Evolutionary conservation across 176 grass and related monocot genomes (phyloP).

Genomic region (Dendrocalamus sinicus): DNA sequence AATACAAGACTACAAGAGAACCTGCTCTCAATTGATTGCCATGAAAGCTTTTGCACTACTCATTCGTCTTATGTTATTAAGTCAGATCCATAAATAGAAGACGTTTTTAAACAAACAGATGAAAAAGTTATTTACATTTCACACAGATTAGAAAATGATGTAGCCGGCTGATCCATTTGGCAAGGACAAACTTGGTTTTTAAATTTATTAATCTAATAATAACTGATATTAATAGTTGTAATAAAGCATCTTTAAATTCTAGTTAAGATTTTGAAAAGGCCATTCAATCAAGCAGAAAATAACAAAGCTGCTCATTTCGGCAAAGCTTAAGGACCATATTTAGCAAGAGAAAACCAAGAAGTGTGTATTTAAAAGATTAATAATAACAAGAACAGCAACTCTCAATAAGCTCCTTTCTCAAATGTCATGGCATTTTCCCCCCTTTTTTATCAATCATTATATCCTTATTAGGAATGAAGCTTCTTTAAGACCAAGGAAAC

Average conservation of each 20-base stretch:
- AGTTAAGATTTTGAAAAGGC: not conserved
- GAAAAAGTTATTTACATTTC: not conserved
- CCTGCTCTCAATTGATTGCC: not conserved
- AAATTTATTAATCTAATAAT: not conserved
- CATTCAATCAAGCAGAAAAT: not conserved
- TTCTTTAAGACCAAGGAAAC: not conserved
- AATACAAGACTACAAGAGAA: slow-evolving; percentile 23
- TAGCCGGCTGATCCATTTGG: not conserved
- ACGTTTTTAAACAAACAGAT: not conserved
- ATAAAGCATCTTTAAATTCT: not conserved
- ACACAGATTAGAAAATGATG: not conserved
- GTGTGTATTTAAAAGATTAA: not conserved
- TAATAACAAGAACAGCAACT: not conserved
- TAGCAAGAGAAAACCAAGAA: not conserved
- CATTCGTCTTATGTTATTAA: not conserved
- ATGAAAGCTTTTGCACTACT: not conserved
- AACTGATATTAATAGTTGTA: not conserved
- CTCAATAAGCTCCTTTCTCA: not conserved
- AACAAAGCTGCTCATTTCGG: not conserved
- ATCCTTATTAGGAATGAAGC: not conserved
- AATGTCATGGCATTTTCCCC: not conserved
- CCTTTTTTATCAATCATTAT: not conserved
- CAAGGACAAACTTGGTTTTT: not conserved
- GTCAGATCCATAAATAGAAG: not conserved
- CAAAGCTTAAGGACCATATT: slow-evolving; percentile 14